These are phyloP conservation scores for Ophiostoma perfectum DNA, from an alignment of 2,329 filamentous ascomycete species.

Conservation along the genomic window DNA sequence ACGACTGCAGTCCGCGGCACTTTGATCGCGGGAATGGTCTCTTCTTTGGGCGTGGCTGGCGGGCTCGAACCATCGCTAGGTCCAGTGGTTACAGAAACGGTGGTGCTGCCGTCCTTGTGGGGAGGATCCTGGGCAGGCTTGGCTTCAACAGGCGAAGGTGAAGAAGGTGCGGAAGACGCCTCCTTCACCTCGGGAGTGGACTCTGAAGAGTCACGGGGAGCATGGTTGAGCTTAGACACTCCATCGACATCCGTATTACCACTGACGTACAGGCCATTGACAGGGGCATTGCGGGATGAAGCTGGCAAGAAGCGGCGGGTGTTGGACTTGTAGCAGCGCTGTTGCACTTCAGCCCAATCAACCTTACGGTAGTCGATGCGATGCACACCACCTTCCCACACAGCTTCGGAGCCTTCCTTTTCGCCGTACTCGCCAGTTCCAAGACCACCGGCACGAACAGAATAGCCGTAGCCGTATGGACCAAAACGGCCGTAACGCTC, in stretches of 20 bases:
- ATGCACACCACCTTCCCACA: slow-evolving; percentile 64
- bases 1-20: slow-evolving; percentile 67
- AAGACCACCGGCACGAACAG: slow-evolving; percentile 67
- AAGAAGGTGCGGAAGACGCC: not conserved
- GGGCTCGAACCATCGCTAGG: slow-evolving; percentile 25
- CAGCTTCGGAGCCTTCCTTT: slow-evolving; percentile 68
- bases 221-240: not conserved
- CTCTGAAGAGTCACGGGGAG: not conserved
- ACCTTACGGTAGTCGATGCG: slow-evolving; percentile 73
- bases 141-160: not conserved
- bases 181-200: not conserved
- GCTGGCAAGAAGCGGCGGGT: slow-evolving; percentile 58
- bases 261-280: slow-evolving; percentile 49
- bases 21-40: not conserved
- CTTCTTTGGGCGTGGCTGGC: slow-evolving; percentile 8
- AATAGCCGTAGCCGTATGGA: slow-evolving; percentile 87
- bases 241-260: not conserved
- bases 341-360: slow-evolving; percentile 74
- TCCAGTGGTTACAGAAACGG: slow-evolving; percentile 7
- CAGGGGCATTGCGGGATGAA: slow-evolving; percentile 37
- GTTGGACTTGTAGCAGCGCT: slow-evolving; percentile 67
- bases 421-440: slow-evolving; percentile 84
- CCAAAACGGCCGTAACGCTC: slow-evolving; percentile 84
- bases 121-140: not conserved
- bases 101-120: slow-evolving; percentile 2